Evolutionary conservation across 2,329 filamentous ascomycete species (phyloP), one percentile per base, ranked within the genome.

Genomic region (Fusarium sarcochroum): DNA sequence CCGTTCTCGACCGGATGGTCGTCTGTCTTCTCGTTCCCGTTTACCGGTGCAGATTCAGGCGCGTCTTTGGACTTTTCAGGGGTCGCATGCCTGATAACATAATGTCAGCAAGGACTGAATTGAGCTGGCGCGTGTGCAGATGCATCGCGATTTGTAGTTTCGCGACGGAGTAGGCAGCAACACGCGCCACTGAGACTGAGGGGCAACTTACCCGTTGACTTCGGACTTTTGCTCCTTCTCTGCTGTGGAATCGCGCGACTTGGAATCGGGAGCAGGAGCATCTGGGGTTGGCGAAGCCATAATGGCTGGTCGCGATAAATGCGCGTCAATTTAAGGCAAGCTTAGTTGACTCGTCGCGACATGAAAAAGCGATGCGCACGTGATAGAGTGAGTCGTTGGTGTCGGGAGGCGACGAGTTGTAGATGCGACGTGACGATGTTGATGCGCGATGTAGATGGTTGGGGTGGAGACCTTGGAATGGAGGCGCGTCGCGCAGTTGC

Each of bases 261-360:
- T 89, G 73, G 84, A 78, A 73, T 86, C 85, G 74, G 77, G 70
- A 69, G 76, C 67, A 64, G 78, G 71, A 54, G 77, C 74, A 73
- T 85, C 80, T 64, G 81, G 76, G 45, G 76, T 78, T 65, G 83
- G 82, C 71, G 85, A 85, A 67, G 85, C 82, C 85, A 87, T 87
- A 75, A 81, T 81, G 82, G 83, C 82, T 80, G 83, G 83, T 79
- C 79, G 83, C 78, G 76, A 71, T 72, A 67, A 64, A 46, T 49
- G 72, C 71, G 76, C 73, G 73, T 63, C 60, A 69, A 58, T 66
- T 60, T 68, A 71, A 68, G 70, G 54, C 71, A 68, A 50, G n/a
- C 54, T 67, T 76, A 78, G 69, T 66, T 57, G 65, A 66, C 68
- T 69, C 63, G 72, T 69, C 69, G 78, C 77, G 75, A 80, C 80